Conservation (phyloP, 768 basidiomycete genomes). For the Podaxis sp. region DNA sequence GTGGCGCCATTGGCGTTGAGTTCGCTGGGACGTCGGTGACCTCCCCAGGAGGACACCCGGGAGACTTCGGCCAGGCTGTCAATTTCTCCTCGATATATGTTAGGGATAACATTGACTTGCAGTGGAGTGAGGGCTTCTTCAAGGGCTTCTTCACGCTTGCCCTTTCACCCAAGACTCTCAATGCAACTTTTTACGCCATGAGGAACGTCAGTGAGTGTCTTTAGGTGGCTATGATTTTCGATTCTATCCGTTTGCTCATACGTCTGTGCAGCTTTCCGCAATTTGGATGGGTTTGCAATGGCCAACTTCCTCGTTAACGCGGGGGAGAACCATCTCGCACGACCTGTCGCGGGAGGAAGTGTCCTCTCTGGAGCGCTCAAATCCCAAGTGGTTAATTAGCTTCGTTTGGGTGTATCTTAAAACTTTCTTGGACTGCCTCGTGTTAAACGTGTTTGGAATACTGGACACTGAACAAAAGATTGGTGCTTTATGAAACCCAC, state of each 20-base stretch:
- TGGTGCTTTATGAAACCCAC: neutral
- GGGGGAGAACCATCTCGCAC: slow-evolving; percentile 45
- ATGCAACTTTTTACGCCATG: neutral
- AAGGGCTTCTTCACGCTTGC: neutral
- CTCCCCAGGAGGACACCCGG: neutral
- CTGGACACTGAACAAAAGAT: neutral
- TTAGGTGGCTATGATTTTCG: neutral
- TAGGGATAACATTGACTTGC: neutral
- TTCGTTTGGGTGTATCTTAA: neutral
- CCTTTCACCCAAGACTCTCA: neutral
- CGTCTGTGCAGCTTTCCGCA: slow-evolving; percentile 33
- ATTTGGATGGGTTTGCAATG: slow-evolving; percentile 44
- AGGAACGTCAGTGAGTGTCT: slow-evolving; percentile 38
- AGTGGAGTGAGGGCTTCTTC: neutral
- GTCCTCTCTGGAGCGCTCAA: slow-evolving; percentile 47
- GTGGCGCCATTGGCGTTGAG: slow-evolving; percentile 56
- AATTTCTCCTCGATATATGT: neutral
- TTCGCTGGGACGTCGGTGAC: slow-evolving; percentile 42
- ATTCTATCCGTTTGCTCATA: neutral
- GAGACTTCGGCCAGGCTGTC: neutral
- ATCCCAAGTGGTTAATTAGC: slow-evolving; percentile 17
- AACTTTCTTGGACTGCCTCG: too few relatives aligned
- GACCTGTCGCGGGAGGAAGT: slow-evolving; percentile 49
- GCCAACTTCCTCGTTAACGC: slow-evolving; percentile 41
- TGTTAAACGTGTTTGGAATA: neutral